Conservation (phyloP, 164 flowering plant genomes). For the Nymphaea colorata region DNA sequence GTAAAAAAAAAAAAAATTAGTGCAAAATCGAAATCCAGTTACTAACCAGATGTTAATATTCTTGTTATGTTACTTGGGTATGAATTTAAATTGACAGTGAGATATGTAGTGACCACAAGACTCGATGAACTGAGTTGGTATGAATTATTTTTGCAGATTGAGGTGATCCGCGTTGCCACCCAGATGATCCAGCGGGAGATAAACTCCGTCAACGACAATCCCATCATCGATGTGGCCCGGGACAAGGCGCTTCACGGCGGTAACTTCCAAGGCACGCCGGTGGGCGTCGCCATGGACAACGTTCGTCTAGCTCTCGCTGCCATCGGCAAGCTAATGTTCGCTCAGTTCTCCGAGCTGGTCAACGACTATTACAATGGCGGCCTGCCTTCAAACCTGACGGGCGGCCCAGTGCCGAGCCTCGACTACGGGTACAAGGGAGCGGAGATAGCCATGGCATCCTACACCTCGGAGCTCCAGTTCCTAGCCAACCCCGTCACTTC, state of each 20-base stretch:
- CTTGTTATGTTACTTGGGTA: too few relatives aligned
- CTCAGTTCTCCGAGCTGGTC: constrained; percentile 24
- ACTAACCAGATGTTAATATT: too few relatives aligned
- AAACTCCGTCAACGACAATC: constrained; percentile 24
- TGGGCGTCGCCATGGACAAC: constrained; percentile 24
- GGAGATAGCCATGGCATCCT: constrained; percentile 27
- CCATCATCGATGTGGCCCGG: constrained; percentile 20
- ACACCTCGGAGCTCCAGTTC: constrained; percentile 21
- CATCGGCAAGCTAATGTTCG: constrained; percentile 25
- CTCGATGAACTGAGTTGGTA: too few relatives aligned
- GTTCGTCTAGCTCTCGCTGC: constrained; percentile 18
- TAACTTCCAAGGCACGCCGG: constrained; percentile 26
- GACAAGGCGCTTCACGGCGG: constrained; percentile 25
- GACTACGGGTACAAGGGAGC: constrained; percentile 25
- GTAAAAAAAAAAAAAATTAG: too few relatives aligned
- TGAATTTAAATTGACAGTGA: too few relatives aligned
- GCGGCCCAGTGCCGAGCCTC: constrained; percentile 18
- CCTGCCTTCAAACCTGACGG: constrained; percentile 19
- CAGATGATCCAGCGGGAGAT: constrained; percentile 21
- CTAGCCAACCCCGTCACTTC: constrained; percentile 22
- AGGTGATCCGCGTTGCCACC: constrained; percentile 19
- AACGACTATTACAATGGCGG: constrained; percentile 22
- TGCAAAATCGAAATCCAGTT: too few relatives aligned
- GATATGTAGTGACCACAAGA: too few relatives aligned
- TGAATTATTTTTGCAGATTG: constrained; percentile 7